phyloP scores from a whole-genome alignment of 1,284 basidiomycete species.

The Moesziomyces parantarcticus region DNA sequence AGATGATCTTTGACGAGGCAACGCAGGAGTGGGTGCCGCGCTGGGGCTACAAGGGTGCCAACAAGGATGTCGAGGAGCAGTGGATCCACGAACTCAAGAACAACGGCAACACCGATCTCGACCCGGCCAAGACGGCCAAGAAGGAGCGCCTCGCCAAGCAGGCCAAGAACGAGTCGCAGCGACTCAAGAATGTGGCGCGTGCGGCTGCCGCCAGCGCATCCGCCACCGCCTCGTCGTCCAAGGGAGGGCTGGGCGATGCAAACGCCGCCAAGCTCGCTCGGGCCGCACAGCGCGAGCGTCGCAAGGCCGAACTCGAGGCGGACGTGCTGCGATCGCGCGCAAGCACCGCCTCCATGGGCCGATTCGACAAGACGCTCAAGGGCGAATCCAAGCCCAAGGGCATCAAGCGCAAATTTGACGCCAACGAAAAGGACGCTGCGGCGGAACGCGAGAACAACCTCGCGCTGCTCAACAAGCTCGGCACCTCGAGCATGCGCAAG shows the following conservation, averaged over 20 bases:
- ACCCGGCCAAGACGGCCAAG: conserved; percentile 81
- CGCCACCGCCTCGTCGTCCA: conserved; percentile 1
- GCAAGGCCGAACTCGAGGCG: conserved; percentile 81
- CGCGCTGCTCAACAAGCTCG: conserved; percentile 80
- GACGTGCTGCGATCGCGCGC: conserved; percentile 81
- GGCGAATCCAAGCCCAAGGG: conserved; percentile 83
- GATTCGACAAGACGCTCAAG: conserved; percentile 83
- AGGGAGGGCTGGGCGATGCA: conserved; percentile 30
- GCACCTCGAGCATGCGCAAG: conserved; percentile 63
- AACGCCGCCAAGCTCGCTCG: conserved; percentile 51
- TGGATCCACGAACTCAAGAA: conserved; percentile 92
- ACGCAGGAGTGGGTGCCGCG: conserved; percentile 89
- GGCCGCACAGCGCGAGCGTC: conserved; percentile 70
- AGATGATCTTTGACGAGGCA: conserved; percentile 93
- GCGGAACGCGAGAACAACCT: conserved; percentile 80
- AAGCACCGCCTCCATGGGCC: conserved; percentile 91
- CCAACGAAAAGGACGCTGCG: conserved; percentile 76
- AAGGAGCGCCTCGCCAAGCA: conserved; percentile 82
- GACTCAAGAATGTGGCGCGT: conserved; percentile 80
- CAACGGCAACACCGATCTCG: conserved; percentile 78
- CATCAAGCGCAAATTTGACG: conserved; percentile 92
- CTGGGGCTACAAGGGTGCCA: conserved; percentile 85
- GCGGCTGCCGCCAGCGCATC: conserved; percentile 21
- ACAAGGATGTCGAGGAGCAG: conserved; percentile 86
- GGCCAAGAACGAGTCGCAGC: conserved; percentile 86